These are phyloP conservation scores for Saturnispora halmiae DNA, from an alignment of 805 yeast species.

Conservation along the genomic window DNA sequence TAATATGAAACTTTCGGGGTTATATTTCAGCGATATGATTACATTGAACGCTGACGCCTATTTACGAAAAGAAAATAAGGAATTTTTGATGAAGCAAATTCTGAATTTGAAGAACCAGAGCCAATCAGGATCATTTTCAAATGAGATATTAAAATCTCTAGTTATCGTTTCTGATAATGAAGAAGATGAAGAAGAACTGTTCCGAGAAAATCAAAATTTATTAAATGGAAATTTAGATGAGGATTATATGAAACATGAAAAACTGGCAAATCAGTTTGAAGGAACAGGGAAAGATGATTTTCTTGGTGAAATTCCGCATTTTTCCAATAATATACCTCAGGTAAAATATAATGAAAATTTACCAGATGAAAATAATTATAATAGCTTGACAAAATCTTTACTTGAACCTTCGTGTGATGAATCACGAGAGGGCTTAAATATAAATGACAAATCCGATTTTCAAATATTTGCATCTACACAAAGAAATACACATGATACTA, in stretches of 20 bases:
- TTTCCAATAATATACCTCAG: neutral
- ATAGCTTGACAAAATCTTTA: conserved; percentile 5
- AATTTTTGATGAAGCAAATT: neutral
- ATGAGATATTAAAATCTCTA: neutral
- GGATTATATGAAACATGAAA: conserved; percentile 13
- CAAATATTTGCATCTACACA: conserved; percentile 6
- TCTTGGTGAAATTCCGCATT: conserved; percentile 21
- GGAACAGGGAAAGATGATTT: conserved; percentile 12
- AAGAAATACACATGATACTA: neutral
- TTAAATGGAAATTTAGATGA: no score
- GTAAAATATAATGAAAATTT: conserved; percentile 3
- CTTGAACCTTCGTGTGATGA: conserved; percentile 3
- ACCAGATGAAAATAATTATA: neutral
- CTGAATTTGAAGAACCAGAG: neutral
- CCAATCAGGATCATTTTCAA: neutral
- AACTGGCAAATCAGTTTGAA: conserved; percentile 5
- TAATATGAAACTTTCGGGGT: conserved; percentile 9
- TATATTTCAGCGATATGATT: conserved; percentile 3
- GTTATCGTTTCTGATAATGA: neutral
- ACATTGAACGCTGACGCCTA: conserved; percentile 7
- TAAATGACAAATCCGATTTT: conserved; percentile 1
- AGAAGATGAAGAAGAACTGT: conserved; percentile 1
- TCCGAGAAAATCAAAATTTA: no score
- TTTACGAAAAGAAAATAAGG: conserved; percentile 1
- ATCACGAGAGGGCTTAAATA: neutral